Base-by-base conservation (phyloP, 441 rosid genomes). In the Caryocar brasiliense region DNA sequence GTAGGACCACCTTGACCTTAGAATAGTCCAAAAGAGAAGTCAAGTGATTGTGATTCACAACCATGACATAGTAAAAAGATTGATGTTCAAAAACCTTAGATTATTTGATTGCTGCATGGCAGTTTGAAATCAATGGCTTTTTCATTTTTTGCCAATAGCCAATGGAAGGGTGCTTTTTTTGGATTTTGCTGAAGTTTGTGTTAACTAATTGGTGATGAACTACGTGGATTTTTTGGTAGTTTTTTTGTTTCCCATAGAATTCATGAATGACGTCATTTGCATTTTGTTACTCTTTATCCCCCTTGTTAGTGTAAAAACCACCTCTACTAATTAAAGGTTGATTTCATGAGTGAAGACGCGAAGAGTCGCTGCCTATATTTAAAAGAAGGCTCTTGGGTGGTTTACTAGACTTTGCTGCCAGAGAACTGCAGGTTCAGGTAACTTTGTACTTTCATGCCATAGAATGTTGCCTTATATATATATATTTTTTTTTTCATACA, bases 391-490 rank as follows among this genome's bases (percentile, higher is more conserved):
- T 94, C 66, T 78, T 94, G 73, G 90, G 92, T 72, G 86, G 85
- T 46, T 80, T 94, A 76, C 80, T 90, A 61, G 98, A 94, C 66
- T 94, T 94, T 76, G 82, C 98, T 72, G 91, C 99, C 39, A 76
- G 98, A 69, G 99, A 94, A 75, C 71, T 94, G 60, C 99, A 85
- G 79, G 94, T 75, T 66, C 99, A 93, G 99, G 99, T 93, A 74
- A 60, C 33, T 49, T 18, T 45, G 57, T 3, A 25, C 23, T 22
- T 37, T 40, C 3, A 11, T n/a, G n/a, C n/a, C n/a, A n/a, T n/a
- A n/a, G n/a, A n/a, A n/a, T n/a, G n/a, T n/a, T n/a, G n/a, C n/a
- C n/a, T n/a, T n/a, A n/a, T n/a, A n/a, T n/a, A n/a, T n/a, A n/a
- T n/a, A n/a, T n/a, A n/a, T n/a, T n/a, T n/a, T n/a, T n/a, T n/a